These are phyloP conservation scores for Alopecurus myosuroides DNA, from an alignment of 176 grass and related monocot species.

Conservation along the genomic window DNA sequence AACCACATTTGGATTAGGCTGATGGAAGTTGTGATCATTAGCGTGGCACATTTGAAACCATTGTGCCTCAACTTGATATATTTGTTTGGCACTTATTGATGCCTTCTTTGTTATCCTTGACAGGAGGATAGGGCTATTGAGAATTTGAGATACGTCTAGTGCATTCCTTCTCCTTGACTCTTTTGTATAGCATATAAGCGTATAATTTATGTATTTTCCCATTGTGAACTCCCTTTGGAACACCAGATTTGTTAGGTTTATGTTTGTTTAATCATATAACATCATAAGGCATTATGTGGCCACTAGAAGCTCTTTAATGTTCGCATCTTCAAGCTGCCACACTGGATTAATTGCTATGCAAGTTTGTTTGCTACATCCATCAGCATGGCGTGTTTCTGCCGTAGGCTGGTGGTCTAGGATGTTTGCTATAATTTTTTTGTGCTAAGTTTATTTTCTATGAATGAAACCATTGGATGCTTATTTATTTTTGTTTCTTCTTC, in stretches of 20 bases:
- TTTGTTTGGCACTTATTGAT: no score
- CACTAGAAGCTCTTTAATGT: not conserved
- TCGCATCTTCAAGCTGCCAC: not conserved
- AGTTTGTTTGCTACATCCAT: not conserved
- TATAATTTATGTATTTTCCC: not conserved
- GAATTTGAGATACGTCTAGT: no score
- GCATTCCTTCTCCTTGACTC: no score
- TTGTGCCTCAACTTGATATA: not conserved
- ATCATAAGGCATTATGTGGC: not conserved
- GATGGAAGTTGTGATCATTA: not conserved
- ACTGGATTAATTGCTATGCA: not conserved
- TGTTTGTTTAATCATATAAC: not conserved
- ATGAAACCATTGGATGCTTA: not conserved
- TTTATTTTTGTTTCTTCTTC: not conserved
- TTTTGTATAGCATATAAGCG: not conserved
- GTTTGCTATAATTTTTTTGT: not conserved
- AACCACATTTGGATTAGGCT: not conserved
- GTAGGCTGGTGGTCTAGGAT: not conserved
- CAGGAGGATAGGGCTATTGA: no score
- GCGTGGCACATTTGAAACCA: not conserved
- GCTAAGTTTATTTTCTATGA: not conserved
- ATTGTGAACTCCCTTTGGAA: not conserved
- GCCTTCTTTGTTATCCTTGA: no score
- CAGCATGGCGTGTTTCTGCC: not conserved
- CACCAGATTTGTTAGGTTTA: not conserved